Percentiles rank a stretch among this genome's conserved stretches.
These are phyloP conservation scores for Globisporangium acanthophoron DNA, from an alignment of 352 stramenopile species.

Conservation along the genomic window DNA sequence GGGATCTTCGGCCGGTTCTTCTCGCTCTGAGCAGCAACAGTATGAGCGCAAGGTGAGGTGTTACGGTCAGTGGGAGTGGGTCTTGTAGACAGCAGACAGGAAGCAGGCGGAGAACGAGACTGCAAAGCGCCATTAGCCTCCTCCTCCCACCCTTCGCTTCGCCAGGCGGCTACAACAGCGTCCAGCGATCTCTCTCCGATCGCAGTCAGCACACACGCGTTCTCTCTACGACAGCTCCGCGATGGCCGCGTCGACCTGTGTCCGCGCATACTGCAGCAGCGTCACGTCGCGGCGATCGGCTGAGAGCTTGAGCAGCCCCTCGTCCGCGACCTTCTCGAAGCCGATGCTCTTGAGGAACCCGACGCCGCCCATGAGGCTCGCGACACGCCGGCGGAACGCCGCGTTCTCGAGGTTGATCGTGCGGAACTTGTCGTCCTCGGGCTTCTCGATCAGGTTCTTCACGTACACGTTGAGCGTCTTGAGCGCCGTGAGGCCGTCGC, in stretches of 20 bases:
- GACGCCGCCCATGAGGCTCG: slow-evolving; percentile 75
- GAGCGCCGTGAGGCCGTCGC: slow-evolving; percentile 71
- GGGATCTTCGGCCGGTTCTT: slow-evolving; percentile 74
- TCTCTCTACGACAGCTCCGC: slow-evolving; percentile 40
- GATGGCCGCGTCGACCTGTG: slow-evolving; percentile 52
- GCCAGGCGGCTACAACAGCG: too few species aligned
- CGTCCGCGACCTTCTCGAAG: slow-evolving; percentile 83
- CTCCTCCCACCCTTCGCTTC: too few species aligned
- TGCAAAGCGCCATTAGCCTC: neutral
- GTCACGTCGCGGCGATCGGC: slow-evolving; percentile 53
- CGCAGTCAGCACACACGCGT: too few species aligned
- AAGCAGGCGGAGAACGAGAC: neutral
- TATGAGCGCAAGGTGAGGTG: neutral
- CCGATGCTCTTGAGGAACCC: slow-evolving; percentile 82
- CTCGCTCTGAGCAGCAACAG: slow-evolving; percentile 33
- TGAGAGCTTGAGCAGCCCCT: slow-evolving; percentile 60
- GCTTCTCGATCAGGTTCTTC: slow-evolving; percentile 85
- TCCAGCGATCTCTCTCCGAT: too few species aligned
- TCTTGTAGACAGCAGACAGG: slow-evolving; percentile 2
- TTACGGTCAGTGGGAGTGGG: neutral
- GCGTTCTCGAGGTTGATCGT: slow-evolving; percentile 89
- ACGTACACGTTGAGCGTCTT: slow-evolving; percentile 87
- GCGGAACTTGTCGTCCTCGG: slow-evolving; percentile 87
- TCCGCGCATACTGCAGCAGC: slow-evolving; percentile 57
- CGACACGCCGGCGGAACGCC: slow-evolving; percentile 88